Evolutionary conservation across 164 flowering plant species (phyloP).

Genomic region (Vitis rupestris): DNA sequence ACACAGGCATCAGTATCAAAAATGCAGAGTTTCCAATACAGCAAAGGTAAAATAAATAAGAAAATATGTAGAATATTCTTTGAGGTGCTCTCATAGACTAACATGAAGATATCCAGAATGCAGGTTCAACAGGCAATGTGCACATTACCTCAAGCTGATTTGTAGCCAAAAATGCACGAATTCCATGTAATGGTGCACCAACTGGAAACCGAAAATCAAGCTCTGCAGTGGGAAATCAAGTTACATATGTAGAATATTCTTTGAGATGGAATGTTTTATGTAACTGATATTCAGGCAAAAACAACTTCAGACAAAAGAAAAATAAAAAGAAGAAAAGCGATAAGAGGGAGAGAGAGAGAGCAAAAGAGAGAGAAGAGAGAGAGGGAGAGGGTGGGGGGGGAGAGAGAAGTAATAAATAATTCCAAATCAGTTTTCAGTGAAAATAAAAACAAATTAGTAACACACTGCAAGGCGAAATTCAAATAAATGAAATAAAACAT

Average conservation of each 20-base stretch:
- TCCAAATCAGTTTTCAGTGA: neutral
- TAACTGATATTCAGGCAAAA: neutral
- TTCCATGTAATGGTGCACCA: slow-evolving; percentile 98
- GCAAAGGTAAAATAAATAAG: too few relatives aligned
- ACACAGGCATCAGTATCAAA: too few relatives aligned
- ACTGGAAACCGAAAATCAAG: slow-evolving; percentile 94
- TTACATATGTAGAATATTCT: neutral
- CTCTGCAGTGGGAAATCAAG: slow-evolving; percentile 49
- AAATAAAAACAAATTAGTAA: neutral
- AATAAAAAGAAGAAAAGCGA: neutral
- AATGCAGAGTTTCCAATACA: too few relatives aligned
- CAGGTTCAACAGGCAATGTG: neutral
- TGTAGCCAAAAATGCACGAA: slow-evolving; percentile 82
- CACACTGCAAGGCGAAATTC: neutral
- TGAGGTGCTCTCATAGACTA: too few relatives aligned
- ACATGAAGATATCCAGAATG: too few relatives aligned
- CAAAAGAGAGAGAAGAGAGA: too few relatives aligned
- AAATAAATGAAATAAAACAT: slow-evolving; percentile 6
- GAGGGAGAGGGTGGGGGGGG: too few relatives aligned
- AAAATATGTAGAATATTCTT: neutral
- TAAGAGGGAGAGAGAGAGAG: too few relatives aligned
- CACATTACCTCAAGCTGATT: slow-evolving; percentile 81
- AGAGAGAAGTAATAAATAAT: neutral
- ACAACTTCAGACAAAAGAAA: neutral
- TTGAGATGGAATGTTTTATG: neutral